Evolutionary conservation across 1,284 basidiomycete genomes (phyloP), one percentile per base, ranked within the genome.

Genomic region (Agroathelia rolfsii): DNA sequence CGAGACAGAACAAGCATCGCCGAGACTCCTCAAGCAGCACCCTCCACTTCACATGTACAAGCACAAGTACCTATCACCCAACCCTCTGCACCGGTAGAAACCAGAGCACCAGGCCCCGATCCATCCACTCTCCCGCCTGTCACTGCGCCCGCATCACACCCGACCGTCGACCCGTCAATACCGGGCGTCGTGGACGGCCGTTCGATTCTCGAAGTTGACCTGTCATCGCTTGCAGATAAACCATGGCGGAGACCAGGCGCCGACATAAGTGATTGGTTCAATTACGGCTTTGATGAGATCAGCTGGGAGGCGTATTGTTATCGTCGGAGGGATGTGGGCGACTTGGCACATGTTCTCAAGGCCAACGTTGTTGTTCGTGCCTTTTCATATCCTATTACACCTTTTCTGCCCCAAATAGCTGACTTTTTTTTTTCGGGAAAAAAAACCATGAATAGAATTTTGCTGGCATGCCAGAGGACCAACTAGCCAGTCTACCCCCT

Each of bases 231-330:
- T 54, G 64, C 82, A 14, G 83, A 87, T 37, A 94, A 95, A 53
- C 82, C 85, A 3, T 99, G 95, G 95, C 67, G 94, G 38, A 63
- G 82, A 35, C 85, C 93, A 6, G 95, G 95, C 11, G 81, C 88
- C 5, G 90, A 97, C 60, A 66, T 97, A 36, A 86, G 85, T 45
- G 94, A 97, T 61, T 99, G 89, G 82, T 99, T 98, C 64, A 98
- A 99, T 59, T 98, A 96, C 48, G 95, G 95, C 0, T 98, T 98
- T 52, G 94, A 98, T 55, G 95, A 99, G 58, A 72, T 89, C 9
- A 84, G 83, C 12, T 99, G 92, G 88, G 84, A 87, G 45, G 76
- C 81, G 28, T 99, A 93, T 55, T 84, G 87, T 47, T 80, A 84
- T 52, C 78, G 87, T 46, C 71, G 92, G 48, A 68, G 83, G 24